Evolutionary conservation across 208 protist genomes (phyloP).

Genomic region (Crithidia brevicula): DNA sequence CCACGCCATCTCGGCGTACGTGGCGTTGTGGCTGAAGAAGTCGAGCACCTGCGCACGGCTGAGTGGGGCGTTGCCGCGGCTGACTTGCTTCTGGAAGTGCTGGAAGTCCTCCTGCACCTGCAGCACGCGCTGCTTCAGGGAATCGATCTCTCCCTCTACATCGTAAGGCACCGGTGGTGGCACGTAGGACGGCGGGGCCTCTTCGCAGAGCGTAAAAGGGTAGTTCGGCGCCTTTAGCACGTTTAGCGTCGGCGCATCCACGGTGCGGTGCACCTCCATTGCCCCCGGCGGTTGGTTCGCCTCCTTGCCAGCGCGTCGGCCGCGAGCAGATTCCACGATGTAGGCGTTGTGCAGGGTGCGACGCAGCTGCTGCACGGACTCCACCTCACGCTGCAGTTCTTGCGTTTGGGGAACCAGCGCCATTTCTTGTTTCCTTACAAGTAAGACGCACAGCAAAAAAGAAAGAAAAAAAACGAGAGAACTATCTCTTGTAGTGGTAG

Average conservation of each 20-base stretch:
- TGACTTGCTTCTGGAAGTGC: constrained; percentile 26
- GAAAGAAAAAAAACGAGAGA: neutral
- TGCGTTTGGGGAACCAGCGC: constrained; percentile 37
- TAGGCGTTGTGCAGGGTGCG: constrained; percentile 52
- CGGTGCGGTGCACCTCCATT: constrained; percentile 57
- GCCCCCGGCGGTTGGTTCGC: constrained; percentile 12
- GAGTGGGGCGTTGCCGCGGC: constrained; percentile 11
- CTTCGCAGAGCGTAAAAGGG: constrained; percentile 82
- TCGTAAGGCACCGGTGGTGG: constrained; percentile 81
- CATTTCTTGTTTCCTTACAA: constrained; percentile 19
- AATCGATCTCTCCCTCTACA: constrained; percentile 58
- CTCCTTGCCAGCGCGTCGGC: neutral
- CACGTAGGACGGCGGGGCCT: constrained; percentile 77
- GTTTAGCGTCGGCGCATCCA: constrained; percentile 65
- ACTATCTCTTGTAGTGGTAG: too few species aligned
- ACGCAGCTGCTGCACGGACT: constrained; percentile 47
- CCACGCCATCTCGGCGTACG: constrained; percentile 71
- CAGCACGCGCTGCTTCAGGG: constrained; percentile 56
- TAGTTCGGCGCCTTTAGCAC: constrained; percentile 80
- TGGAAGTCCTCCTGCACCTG: constrained; percentile 62
- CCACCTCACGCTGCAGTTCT: constrained; percentile 43
- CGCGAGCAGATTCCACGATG: constrained; percentile 34
- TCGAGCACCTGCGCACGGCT: constrained; percentile 44
- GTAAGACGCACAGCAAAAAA: neutral
- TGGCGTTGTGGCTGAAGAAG: constrained; percentile 51